A percentile compares a stretch with the other conserved stretches of the same genome.
Conservation (phyloP, 2,329 filamentous ascomycete species). For the Aspergillus brunneoviolaceus region DNA sequence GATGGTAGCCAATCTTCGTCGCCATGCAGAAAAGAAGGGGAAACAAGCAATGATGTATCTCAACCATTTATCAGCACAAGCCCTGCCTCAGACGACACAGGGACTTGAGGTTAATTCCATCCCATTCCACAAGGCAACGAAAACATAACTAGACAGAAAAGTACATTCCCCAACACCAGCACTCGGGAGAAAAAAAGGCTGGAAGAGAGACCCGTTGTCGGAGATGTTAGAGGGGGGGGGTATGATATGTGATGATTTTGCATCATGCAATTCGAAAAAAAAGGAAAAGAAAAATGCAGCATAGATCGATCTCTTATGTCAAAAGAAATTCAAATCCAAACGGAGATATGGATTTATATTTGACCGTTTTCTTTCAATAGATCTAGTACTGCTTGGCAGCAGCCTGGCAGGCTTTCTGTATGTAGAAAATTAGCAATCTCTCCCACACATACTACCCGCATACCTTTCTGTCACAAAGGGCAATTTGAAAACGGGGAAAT, state of each 20-base stretch:
- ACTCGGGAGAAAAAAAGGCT: neutral
- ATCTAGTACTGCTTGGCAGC: conserved; percentile 70
- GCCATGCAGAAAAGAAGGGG: conserved; percentile 25
- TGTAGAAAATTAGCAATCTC: neutral
- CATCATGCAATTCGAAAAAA: too few species aligned
- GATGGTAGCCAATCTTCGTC: conserved; percentile 13
- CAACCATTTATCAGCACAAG: neutral
- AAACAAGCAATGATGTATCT: conserved; percentile 11
- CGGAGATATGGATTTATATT: too few species aligned
- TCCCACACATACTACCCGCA: neutral
- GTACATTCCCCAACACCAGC: neutral
- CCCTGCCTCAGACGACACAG: neutral
- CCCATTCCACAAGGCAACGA: neutral
- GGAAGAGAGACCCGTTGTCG: neutral
- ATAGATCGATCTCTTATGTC: neutral
- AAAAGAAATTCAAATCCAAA: neutral
- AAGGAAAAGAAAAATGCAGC: conserved; percentile 5
- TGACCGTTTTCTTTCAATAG: neutral
- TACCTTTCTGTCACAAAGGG: too few species aligned
- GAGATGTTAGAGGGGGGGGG: neutral
- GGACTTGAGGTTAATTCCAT: neutral
- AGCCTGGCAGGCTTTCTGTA: conserved; percentile 75
- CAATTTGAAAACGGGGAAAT: neutral
- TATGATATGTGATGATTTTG: conserved; percentile 8
- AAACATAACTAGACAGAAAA: neutral